Evolutionary conservation across 108 stramenopile species (phyloP).

Genomic region (Fragilariopsis cylindrus): DNA sequence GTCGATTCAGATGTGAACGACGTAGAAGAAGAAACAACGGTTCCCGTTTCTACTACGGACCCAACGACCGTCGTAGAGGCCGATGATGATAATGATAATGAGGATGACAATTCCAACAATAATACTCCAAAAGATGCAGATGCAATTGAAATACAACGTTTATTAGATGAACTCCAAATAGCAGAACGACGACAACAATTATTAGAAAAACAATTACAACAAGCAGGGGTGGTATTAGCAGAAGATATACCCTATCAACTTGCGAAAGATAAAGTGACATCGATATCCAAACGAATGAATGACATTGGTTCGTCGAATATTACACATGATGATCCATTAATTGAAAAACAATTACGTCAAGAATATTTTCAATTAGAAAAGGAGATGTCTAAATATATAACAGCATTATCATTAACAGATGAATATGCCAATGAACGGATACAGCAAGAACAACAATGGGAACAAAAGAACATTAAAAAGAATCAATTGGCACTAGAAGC

Average conservation of each 20-base stretch:
- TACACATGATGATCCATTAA: slow-evolving; percentile 4
- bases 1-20: not conserved
- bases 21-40: not conserved
- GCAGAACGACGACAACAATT: slow-evolving; percentile 22
- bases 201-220: slow-evolving; percentile 31
- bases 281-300: slow-evolving; percentile 17
- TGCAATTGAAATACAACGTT: slow-evolving; percentile 12
- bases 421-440: slow-evolving; percentile 24
- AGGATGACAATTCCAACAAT: not conserved
- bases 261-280: slow-evolving; percentile 26
- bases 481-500: slow-evolving; percentile 19
- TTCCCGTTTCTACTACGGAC: too few relatives aligned
- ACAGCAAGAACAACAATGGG: slow-evolving; percentile 15
- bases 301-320: slow-evolving; percentile 14
- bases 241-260: slow-evolving; percentile 35
- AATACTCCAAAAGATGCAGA: not conserved
- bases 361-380: slow-evolving; percentile 31
- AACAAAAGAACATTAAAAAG: not conserved
- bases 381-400: slow-evolving; percentile 29
- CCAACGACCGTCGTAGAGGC: too few relatives aligned
- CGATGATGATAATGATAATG: too few relatives aligned
- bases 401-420: slow-evolving; percentile 26
- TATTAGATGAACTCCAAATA: slow-evolving; percentile 24
- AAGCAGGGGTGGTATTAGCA: slow-evolving; percentile 29
- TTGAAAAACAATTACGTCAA: slow-evolving; percentile 20